Percentiles rank a stretch among this genome's conserved stretches.
Evolutionary conservation across 768 basidiomycete species (phyloP).

Genomic region (Ephemerocybe angulata): DNA sequence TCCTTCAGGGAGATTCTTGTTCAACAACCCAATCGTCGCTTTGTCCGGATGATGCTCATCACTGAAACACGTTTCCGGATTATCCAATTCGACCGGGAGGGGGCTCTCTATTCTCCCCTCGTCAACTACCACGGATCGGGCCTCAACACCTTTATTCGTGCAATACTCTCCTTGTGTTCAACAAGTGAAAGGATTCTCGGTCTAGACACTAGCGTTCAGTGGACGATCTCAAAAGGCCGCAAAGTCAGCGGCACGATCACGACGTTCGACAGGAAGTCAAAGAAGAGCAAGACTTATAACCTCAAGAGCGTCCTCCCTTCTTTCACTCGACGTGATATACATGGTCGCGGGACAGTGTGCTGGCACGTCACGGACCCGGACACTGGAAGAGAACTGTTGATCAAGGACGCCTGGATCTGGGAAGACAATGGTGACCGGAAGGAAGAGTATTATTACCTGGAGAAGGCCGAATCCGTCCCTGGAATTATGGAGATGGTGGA

Average conservation of each 20-base stretch:
- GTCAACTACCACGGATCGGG: too few relatives aligned
- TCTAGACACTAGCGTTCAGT: neutral
- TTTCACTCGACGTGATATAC: neutral
- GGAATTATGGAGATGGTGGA: neutral
- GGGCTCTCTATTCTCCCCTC: too few relatives aligned
- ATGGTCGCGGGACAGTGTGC: neutral
- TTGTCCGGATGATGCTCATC: neutral
- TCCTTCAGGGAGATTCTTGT: neutral
- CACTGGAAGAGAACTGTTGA: neutral
- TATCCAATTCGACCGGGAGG: neutral
- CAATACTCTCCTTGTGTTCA: too few relatives aligned
- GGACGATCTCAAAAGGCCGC: neutral
- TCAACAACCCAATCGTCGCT: neutral
- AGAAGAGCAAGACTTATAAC: neutral
- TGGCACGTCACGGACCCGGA: neutral
- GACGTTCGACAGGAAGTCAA: neutral
- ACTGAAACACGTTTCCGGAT: neutral
- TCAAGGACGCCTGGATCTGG: neutral
- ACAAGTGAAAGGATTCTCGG: neutral
- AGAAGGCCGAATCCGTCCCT: neutral
- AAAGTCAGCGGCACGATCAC: neutral
- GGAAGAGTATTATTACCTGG: neutral
- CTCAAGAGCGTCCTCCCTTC: neutral
- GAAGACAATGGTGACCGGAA: neutral
- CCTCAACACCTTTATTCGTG: too few relatives aligned